Evolutionary conservation across 2,329 filamentous ascomycete genomes (phyloP).

Genomic region (Beauveria caledonica): DNA sequence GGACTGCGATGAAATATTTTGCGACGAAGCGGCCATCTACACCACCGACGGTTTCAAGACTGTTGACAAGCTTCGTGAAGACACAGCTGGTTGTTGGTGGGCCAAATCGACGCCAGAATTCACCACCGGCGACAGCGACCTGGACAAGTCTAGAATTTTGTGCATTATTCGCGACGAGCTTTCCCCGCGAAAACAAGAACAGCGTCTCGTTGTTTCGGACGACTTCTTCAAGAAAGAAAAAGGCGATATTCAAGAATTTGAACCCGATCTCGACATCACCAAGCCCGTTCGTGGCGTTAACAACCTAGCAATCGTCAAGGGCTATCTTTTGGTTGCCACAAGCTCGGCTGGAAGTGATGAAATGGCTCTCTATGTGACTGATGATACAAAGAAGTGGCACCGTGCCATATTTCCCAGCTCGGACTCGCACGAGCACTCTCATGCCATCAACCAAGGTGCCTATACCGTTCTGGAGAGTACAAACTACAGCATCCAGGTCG

Average conservation of each 20-base stretch:
- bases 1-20: constrained; percentile 57
- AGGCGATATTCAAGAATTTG: constrained; percentile 51
- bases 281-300: constrained; percentile 71
- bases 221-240: constrained; percentile 60
- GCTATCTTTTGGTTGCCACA: constrained; percentile 76
- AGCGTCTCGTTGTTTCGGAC: constrained; percentile 73
- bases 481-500: constrained; percentile 94
- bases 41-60: constrained; percentile 79
- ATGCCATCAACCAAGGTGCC: constrained; percentile 63
- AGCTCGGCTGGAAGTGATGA: constrained; percentile 75
- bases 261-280: constrained; percentile 68
- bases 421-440: constrained; percentile 65
- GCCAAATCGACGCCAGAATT: constrained; percentile 72
- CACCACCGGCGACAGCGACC: constrained; percentile 54
- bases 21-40: constrained; percentile 58
- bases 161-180: constrained; percentile 72
- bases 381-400: constrained; percentile 81
- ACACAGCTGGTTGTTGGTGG: constrained; percentile 77
- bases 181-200: constrained; percentile 63
- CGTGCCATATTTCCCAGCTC: constrained; percentile 79
- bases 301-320: constrained; percentile 76
- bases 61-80: constrained; percentile 55
- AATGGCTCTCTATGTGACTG: constrained; percentile 83
- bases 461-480: constrained; percentile 95
- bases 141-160: constrained; percentile 63